Conservation (phyloP, 192 early-diverging fungal species). For the Gigaspora rosea region DNA sequence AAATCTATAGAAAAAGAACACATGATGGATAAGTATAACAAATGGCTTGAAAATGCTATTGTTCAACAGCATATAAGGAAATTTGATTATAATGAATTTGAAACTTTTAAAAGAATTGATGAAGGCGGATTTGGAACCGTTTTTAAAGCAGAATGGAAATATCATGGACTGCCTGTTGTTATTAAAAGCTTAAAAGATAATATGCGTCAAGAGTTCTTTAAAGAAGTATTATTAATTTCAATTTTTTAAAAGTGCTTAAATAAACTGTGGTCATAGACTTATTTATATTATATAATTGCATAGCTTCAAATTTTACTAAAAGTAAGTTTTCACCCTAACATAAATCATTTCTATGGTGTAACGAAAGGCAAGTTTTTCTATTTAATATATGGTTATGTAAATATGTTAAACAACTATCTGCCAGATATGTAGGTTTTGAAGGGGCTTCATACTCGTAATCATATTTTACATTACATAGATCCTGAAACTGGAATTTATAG, state of each 20-base stretch:
- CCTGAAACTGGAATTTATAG: background rate
- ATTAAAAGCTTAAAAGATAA: background rate
- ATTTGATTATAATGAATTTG: background rate
- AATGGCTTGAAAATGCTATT: background rate
- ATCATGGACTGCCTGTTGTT: background rate
- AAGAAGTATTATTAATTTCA: background rate
- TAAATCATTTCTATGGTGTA: no score
- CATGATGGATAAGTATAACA: background rate
- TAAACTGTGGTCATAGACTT: no score
- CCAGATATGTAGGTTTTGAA: background rate
- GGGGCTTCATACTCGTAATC: background rate
- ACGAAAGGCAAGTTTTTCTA: no score
- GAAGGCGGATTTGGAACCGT: background rate
- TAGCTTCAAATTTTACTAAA: no score
- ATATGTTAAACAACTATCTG: no score
- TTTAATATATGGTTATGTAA: no score
- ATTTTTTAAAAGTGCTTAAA: no score
- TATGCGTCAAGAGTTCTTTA: background rate
- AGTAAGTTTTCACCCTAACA: no score
- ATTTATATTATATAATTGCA: no score
- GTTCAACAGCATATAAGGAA: background rate
- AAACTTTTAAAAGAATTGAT: background rate
- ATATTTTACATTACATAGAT: background rate
- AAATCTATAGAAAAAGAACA: no score
- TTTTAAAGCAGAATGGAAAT: slow-evolving; percentile 15